Evolutionary conservation across 768 basidiomycete genomes (phyloP).

Genomic region (Boletus rubescentipes): DNA sequence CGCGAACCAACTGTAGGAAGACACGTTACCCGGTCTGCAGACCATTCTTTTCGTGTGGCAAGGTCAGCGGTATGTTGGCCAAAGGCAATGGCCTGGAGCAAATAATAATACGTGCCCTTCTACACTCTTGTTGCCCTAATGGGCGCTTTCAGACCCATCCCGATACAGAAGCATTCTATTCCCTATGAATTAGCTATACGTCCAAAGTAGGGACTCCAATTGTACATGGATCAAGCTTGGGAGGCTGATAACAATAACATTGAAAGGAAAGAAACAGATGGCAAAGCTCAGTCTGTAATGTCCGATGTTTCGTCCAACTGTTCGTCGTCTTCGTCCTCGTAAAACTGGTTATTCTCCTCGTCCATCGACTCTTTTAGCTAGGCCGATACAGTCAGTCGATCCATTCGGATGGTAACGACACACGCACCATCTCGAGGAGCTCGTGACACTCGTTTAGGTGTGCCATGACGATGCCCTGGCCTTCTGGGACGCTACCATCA

Average conservation of each 20-base stretch:
- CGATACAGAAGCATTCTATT: not conserved
- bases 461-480: slow-evolving; percentile 94
- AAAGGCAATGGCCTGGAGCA: too few species aligned
- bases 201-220: not conserved
- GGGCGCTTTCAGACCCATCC: not conserved
- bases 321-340: slow-evolving; percentile 49
- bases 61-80: too few species aligned
- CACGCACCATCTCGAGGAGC: slow-evolving; percentile 84
- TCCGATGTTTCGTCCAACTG: slow-evolving; percentile 15
- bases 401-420: not conserved
- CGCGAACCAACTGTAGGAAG: slow-evolving; percentile 1
- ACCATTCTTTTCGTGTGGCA: too few species aligned
- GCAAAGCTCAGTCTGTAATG: slow-evolving; percentile 9
- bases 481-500: slow-evolving; percentile 90
- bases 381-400: not conserved
- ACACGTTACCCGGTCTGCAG: too few species aligned
- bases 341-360: slow-evolving; percentile 56
- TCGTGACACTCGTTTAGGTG: slow-evolving; percentile 97
- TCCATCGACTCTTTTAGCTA: slow-evolving; percentile 83
- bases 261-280: not conserved
- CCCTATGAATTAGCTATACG: not conserved
- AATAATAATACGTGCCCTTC: too few species aligned
- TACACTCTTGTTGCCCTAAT: too few species aligned
- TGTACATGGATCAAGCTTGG: not conserved
- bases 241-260: not conserved